Evolutionary conservation across 345 rosid genomes (phyloP).

Genomic region (Hirschfeldia incana): DNA sequence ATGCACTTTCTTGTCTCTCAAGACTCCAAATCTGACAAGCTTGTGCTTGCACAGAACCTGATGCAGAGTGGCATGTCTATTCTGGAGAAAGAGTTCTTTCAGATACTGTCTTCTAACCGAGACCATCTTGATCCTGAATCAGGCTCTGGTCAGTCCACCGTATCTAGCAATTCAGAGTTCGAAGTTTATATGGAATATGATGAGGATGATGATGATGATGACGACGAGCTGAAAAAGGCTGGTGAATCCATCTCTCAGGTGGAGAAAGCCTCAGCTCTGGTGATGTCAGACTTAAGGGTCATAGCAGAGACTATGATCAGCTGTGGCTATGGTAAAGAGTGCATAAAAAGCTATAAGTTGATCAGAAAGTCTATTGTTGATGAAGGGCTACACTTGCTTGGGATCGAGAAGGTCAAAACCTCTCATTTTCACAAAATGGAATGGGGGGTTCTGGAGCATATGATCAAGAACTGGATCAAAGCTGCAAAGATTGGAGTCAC

Average conservation of each 20-base stretch:
- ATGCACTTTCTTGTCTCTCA: conserved; percentile 54
- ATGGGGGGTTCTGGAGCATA: conserved; percentile 46
- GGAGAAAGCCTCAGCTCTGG: conserved; percentile 41
- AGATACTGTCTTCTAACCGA: conserved; percentile 28
- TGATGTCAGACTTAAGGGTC: conserved; percentile 58
- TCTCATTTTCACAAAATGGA: conserved; percentile 54
- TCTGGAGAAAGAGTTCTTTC: conserved; percentile 56
- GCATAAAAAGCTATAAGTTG: conserved; percentile 51
- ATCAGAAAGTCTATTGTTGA: conserved; percentile 66
- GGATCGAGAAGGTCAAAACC: conserved; percentile 46
- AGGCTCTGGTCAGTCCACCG: conserved; percentile 48
- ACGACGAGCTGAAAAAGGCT: conserved; percentile 38
- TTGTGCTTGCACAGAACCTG: conserved; percentile 53
- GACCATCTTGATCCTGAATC: conserved; percentile 57
- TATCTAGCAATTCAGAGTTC: conserved; percentile 38
- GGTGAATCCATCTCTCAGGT: conserved; percentile 46
- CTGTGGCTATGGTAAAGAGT: conserved; percentile 74
- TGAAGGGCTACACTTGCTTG: conserved; percentile 59
- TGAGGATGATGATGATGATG: conserved; percentile 23
- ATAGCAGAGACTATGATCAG: conserved; percentile 78
- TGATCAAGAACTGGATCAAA: conserved; percentile 66
- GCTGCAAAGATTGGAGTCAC: conserved; percentile 64
- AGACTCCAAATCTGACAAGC: conserved; percentile 46
- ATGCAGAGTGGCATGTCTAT: conserved; percentile 64
- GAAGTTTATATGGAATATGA: conserved; percentile 24